phyloP scores from a whole-genome alignment of 202 grass and related monocot species.

The Alloteropsis angusta region DNA sequence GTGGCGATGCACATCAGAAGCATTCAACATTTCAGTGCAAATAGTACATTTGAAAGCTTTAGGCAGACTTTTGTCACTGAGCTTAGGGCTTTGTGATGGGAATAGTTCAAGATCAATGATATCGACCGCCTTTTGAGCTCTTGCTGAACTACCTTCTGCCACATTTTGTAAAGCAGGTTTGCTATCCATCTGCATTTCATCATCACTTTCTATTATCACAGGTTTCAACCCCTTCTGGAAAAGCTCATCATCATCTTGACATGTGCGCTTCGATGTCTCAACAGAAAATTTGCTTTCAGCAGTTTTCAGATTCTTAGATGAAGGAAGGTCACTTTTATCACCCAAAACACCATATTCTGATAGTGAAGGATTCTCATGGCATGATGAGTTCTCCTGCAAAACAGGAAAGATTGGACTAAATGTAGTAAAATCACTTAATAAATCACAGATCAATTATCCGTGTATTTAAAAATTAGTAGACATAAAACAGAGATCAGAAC shows the following conservation, averaged over 20 bases:
- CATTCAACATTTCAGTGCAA: constrained; percentile 58
- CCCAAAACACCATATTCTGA: constrained; percentile 26
- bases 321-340: constrained; percentile 21
- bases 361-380: constrained; percentile 18
- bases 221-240: constrained; percentile 41
- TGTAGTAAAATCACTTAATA: not conserved
- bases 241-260: constrained; percentile 39
- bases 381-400: constrained; percentile 37
- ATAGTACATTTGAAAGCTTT: constrained; percentile 67
- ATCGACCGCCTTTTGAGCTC: constrained; percentile 45
- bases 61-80: constrained; percentile 1
- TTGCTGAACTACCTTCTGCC: constrained; percentile 15
- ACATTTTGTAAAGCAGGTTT: constrained; percentile 22
- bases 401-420: constrained; percentile 22
- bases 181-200: constrained; percentile 38
- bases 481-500: not conserved
- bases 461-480: not conserved
- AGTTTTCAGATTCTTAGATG: constrained; percentile 21
- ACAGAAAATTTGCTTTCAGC: constrained; percentile 25
- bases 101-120: constrained; percentile 68
- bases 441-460: not conserved
- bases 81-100: constrained; percentile 41
- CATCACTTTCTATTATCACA: constrained; percentile 65
- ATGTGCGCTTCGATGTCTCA: constrained; percentile 36
- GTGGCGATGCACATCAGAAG: constrained; percentile 73